A percentile compares a stretch with the other conserved stretches of the same genome.
Conservation (phyloP, 306 rosid genomes). For the Vigna reflexopilosa region DNA sequence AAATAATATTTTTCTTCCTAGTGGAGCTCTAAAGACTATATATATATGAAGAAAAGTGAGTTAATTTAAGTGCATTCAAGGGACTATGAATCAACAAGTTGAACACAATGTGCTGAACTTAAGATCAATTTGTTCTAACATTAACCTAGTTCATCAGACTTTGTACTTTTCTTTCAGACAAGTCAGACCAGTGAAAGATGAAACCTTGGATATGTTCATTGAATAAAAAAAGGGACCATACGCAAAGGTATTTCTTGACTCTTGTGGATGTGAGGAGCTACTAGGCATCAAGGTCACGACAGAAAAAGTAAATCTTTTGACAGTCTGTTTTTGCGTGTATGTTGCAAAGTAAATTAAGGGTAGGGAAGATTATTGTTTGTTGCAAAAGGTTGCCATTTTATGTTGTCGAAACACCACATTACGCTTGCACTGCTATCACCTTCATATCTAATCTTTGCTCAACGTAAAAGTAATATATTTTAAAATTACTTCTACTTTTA, state of each 20-base stretch:
- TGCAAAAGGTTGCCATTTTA: background rate
- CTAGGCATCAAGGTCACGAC: conserved; percentile 2
- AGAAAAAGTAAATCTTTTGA: background rate
- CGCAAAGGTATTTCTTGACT: background rate
- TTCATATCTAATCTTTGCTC: background rate
- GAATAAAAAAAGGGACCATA: too few relatives aligned
- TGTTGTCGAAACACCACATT: background rate
- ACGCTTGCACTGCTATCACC: conserved; percentile 5
- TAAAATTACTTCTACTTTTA: background rate
- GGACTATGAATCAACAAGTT: background rate
- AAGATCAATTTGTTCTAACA: too few relatives aligned
- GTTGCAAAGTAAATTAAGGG: conserved; percentile 3
- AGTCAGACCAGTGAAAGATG: too few relatives aligned
- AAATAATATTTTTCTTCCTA: background rate
- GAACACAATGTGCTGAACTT: too few relatives aligned
- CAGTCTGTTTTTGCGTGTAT: background rate
- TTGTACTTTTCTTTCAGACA: too few relatives aligned
- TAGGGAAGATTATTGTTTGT: background rate
- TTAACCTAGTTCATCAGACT: too few relatives aligned
- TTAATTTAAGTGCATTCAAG: background rate
- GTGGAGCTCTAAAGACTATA: background rate
- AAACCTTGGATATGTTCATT: too few relatives aligned
- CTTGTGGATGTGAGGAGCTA: background rate
- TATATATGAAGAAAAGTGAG: background rate
- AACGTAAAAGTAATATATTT: too few relatives aligned